These are phyloP conservation scores for Scytalidium sp. DNA, from an alignment of 2,329 filamentous ascomycete genomes.

Conservation along the genomic window DNA sequence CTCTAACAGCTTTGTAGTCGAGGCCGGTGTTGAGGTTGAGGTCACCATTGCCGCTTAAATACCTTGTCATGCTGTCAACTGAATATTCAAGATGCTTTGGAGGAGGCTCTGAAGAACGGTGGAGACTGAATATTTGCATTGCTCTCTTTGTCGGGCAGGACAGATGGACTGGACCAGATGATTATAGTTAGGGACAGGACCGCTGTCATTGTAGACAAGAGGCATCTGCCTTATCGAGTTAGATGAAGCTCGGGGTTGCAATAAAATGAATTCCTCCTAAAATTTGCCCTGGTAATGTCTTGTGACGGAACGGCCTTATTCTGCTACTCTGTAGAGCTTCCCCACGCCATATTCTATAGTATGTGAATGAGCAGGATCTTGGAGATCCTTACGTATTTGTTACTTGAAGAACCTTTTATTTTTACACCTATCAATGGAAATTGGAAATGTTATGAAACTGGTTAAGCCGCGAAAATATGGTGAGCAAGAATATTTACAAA, in stretches of 20 bases:
- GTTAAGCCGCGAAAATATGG: too few relatives aligned
- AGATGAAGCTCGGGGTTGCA: not conserved
- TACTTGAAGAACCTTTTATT: too few relatives aligned
- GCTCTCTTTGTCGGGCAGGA: not conserved
- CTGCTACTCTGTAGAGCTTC: too few relatives aligned
- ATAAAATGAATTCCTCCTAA: too few relatives aligned
- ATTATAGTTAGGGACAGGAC: not conserved
- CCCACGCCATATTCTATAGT: too few relatives aligned
- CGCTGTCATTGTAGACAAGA: not conserved
- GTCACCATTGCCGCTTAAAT: conserved; percentile 82
- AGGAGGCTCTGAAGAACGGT: not conserved
- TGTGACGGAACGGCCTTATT: too few relatives aligned
- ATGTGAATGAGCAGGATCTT: too few relatives aligned
- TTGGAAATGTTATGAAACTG: too few relatives aligned
- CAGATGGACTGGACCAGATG: not conserved
- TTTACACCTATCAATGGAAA: too few relatives aligned
- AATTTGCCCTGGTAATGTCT: too few relatives aligned
- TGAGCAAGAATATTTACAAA: too few relatives aligned
- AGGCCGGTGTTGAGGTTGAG: conserved; percentile 86
- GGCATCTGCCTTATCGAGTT: not conserved
- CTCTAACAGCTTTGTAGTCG: conserved; percentile 30
- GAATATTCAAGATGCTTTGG: not conserved
- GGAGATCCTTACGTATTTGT: too few relatives aligned
- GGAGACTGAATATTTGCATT: not conserved
- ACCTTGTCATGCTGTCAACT: not conserved